Evolutionary conservation across 2,329 filamentous ascomycete genomes (phyloP), one percentile per base, ranked within the genome.

Genomic region (Cyclaneusma minus): DNA sequence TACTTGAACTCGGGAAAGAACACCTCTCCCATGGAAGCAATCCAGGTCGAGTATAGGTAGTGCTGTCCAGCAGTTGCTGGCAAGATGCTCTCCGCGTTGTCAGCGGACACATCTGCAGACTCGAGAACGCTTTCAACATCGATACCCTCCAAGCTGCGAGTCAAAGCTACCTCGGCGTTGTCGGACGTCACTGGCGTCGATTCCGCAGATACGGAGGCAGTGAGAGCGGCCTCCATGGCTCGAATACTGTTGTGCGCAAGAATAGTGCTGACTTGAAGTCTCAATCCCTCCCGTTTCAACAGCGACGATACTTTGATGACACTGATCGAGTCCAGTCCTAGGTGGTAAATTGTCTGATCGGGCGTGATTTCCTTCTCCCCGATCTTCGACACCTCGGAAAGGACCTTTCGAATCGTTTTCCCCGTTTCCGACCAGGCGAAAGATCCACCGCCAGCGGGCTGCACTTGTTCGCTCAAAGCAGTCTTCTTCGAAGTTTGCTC

Each of bases 281-380:
- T 49, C 6, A 93, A 50, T 0, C 60, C 66, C 21, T 60, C 51
- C 37, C 67, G 77, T 21, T 68, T 71, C 4, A 94, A 55, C 6
- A 84, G 56, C 0, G 75, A 65, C 6, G 73, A 70, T 3, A 84
- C 71, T 42, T 89, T 91, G 54, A 94, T 89, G 2, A 83, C 77
- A 35, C 76, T 87, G 47, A 94, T 92, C 0, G 85, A 94, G 46
- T 94, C 85, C 2, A 94, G 66, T 0, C 85, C 85, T 2, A 94
- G 61, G 35, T 89, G 74, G 48, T 89, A 92, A 8, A 93, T 65
- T 0, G 65, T 81, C 26, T 72, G 65, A 1, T 60, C 55, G 29
- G 60, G 61, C 3, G 54, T 49, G 27, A 93, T 78, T 2, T 68
- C 56, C 0, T 57, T 43, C 11, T 58, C 49, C 0, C 71, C 55